Conservation (phyloP, 108 stramenopile species). For the Thalassiosira profunda region DNA sequence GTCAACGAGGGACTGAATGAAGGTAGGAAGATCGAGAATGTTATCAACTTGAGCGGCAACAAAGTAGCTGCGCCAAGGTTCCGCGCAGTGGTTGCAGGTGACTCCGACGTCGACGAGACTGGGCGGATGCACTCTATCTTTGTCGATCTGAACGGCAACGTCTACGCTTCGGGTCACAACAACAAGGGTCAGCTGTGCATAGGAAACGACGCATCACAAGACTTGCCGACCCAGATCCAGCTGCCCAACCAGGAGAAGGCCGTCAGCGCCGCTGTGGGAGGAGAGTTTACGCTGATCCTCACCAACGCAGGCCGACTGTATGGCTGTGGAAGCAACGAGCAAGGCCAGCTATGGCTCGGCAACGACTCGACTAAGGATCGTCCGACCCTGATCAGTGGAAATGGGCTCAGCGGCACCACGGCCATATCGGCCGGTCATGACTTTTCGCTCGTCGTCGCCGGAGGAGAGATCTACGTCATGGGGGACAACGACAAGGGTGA, state of each 20-base stretch:
- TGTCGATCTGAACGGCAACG: slow-evolving; percentile 31
- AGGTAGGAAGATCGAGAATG: slow-evolving; percentile 5
- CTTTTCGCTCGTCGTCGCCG: slow-evolving; percentile 25
- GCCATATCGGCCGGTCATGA: slow-evolving; percentile 32
- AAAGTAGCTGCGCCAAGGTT: slow-evolving; percentile 2
- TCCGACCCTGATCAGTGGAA: slow-evolving; percentile 25
- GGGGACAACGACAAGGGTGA: slow-evolving; percentile 24
- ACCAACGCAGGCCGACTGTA: slow-evolving; percentile 17
- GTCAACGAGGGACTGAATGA: slow-evolving; percentile 13
- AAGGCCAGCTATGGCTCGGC: slow-evolving; percentile 27
- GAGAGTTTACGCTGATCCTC: slow-evolving; percentile 28
- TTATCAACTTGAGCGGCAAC: slow-evolving; percentile 16
- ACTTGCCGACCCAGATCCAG: slow-evolving; percentile 22
- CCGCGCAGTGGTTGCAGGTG: slow-evolving; percentile 13
- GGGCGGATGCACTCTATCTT: slow-evolving; percentile 21
- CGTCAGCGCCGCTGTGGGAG: slow-evolving; percentile 31
- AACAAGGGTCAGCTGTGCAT: slow-evolving; percentile 27
- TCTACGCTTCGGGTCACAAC: slow-evolving; percentile 29
- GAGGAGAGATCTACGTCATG: slow-evolving; percentile 28
- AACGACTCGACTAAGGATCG: neutral
- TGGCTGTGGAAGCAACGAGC: slow-evolving; percentile 32
- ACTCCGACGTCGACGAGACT: slow-evolving; percentile 8
- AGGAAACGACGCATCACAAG: slow-evolving; percentile 18
- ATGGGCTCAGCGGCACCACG: slow-evolving; percentile 21
- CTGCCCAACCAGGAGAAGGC: slow-evolving; percentile 14